phyloP scores from a whole-genome alignment of 352 stramenopile species.

The Pythium folliculosum region DNA sequence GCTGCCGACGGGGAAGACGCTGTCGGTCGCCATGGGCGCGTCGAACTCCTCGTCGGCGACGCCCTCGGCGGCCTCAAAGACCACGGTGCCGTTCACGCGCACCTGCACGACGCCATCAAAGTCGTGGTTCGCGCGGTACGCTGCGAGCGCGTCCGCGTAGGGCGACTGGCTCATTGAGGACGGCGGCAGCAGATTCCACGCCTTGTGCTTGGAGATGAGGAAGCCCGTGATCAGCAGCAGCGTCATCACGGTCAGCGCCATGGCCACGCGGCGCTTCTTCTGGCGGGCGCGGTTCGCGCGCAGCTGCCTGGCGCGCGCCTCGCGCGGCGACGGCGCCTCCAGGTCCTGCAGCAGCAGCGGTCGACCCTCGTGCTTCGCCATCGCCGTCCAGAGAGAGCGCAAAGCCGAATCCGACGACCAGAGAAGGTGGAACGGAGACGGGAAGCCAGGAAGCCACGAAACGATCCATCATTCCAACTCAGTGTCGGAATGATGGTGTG shows the following conservation, averaged over 20 bases:
- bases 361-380: slow-evolving; percentile 13
- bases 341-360: slow-evolving; percentile 10
- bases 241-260: slow-evolving; percentile 37
- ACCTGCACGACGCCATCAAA: slow-evolving; percentile 62
- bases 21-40: slow-evolving; percentile 44
- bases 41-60: slow-evolving; percentile 50
- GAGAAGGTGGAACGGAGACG: no score
- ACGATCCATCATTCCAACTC: background rate
- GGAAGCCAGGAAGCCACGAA: no score
- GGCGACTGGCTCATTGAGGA: no score
- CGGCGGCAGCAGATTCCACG: slow-evolving; percentile 2
- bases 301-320: background rate
- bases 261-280: slow-evolving; percentile 35
- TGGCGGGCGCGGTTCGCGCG: slow-evolving; percentile 22
- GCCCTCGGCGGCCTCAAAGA: slow-evolving; percentile 47
- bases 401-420: no score
- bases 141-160: slow-evolving; percentile 34
- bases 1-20: slow-evolving; percentile 58
- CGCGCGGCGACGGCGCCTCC: background rate
- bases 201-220: slow-evolving; percentile 37
- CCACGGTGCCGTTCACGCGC: slow-evolving; percentile 50
- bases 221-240: slow-evolving; percentile 40
- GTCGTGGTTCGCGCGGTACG: slow-evolving; percentile 28
- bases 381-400: no score
- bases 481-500: background rate